phyloP scores from a whole-genome alignment of 2,329 filamentous ascomycete species.

The Aspergillus pseudoglaucus region DNA sequence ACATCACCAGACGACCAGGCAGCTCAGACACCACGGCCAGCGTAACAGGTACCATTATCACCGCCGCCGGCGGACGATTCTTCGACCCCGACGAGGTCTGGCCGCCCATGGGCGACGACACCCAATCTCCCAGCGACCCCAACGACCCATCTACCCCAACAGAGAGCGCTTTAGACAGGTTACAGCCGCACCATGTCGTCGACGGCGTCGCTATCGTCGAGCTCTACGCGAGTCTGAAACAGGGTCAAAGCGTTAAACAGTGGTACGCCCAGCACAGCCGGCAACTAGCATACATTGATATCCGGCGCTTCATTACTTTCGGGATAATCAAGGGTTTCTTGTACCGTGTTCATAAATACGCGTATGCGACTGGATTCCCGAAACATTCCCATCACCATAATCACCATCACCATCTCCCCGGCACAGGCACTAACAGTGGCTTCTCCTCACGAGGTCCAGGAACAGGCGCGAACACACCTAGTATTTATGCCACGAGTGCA shows the following conservation, averaged over 20 bases:
- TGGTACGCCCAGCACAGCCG: constrained; percentile 75
- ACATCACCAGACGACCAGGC: constrained; percentile 9
- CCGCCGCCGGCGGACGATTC: constrained; percentile 11
- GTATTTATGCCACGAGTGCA: constrained; percentile 11
- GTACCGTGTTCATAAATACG: constrained; percentile 88
- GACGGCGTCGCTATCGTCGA: constrained; percentile 57
- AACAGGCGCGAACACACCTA: constrained; percentile 26
- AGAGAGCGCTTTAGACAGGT: constrained; percentile 1
- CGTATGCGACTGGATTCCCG: constrained; percentile 47
- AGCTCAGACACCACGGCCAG: constrained; percentile 5
- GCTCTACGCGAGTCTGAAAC: constrained; percentile 77
- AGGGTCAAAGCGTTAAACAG: constrained; percentile 76
- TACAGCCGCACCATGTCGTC: constrained; percentile 17
- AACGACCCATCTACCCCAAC: constrained; percentile 6
- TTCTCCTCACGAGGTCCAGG: constrained; percentile 23
- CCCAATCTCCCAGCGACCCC: constrained; percentile 2
- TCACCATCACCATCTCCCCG: constrained; percentile 7
- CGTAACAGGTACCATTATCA: constrained; percentile 10
- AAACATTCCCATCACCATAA: constrained; percentile 17
- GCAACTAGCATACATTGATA: constrained; percentile 69
- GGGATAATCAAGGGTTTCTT: constrained; percentile 92
- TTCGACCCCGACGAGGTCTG: constrained; percentile 36
- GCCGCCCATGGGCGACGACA: constrained; percentile 33
- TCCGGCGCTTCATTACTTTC: constrained; percentile 88
- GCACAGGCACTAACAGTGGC: constrained; percentile 12